Evolutionary conservation across 768 basidiomycete genomes (phyloP), one percentile per base, ranked within the genome.

Genomic region (Amanita phalloides): DNA sequence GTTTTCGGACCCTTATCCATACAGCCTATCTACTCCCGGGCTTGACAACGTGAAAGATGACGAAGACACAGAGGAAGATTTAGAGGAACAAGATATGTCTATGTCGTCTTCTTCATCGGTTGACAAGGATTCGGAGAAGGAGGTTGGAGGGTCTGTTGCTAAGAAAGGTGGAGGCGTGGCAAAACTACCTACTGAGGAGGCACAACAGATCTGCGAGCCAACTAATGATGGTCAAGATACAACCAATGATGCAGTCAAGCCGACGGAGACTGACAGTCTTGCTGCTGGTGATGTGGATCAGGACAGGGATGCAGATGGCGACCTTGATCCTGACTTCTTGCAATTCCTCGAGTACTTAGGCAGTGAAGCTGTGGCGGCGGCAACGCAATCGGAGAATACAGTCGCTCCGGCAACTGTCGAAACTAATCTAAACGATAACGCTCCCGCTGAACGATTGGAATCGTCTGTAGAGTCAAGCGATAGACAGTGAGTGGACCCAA

Each of bases 21-120:
- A 71, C 45, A 73, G 71, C 54, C 66, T 78, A 36, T 76, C 76
- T 0, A 73, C 74, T 1, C 75, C 74, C 10, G 60, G 57, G 14
- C 33, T 55, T 11, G 54, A 64, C 14, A 25, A 45, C 13, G 38
- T 56, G 28, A 47, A 48, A 44, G 53, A 56, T 17, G 17, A 37
- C 2, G 53, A 53, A 4, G 51, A 55, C 32, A 45, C 49, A 20
- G 61, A 50, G 17, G 67, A 65, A 21, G 65, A 68, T 17, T 59
- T 62, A n/a, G 59, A 54, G 6, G 61, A 57, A 32, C 57, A 57
- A 4, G 62, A 65, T 35, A 62, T 63, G 49, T 67, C 68, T 9
- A 51, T 61, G 37, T 61, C 63, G n/a, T 67, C 67, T n/a, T 57
- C 58, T 37, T 65, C 62, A 4, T 37, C 47, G 14, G 21, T 30